Conservation (phyloP, 1,284 basidiomycete genomes). For the Trametes versicolor region DNA sequence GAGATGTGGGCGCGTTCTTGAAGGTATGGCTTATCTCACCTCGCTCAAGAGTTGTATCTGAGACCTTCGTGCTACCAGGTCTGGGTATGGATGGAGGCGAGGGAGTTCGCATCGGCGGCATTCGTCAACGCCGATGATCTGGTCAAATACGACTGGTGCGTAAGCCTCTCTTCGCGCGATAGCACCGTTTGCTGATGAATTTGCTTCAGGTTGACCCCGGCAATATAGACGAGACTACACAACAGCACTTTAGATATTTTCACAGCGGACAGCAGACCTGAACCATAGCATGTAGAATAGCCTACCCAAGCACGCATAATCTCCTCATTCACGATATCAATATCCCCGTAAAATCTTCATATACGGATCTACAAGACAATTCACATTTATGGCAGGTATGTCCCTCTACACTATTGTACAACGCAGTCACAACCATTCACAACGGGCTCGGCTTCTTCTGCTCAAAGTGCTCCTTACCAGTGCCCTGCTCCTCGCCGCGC, state of each 20-base stretch:
- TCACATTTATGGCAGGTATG: neutral
- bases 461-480: conserved; percentile 15
- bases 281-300: conserved; percentile 33
- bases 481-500: conserved; percentile 10
- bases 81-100: conserved; percentile 93
- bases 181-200: neutral
- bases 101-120: conserved; percentile 83
- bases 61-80: conserved; percentile 61
- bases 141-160: conserved; percentile 81
- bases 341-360: neutral
- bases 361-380: neutral
- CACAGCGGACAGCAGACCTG: conserved; percentile 19
- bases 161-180: neutral
- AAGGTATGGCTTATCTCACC: conserved; percentile 61
- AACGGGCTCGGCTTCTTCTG: conserved; percentile 19
- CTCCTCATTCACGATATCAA: neutral
- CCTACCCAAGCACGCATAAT: conserved; percentile 27
- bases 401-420: conserved; percentile 1
- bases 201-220: conserved; percentile 44
- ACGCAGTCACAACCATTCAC: neutral
- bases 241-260: conserved; percentile 17
- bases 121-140: conserved; percentile 83
- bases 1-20: conserved; percentile 83
- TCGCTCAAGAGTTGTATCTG: neutral
- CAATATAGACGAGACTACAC: conserved; percentile 33